Evolutionary conservation across 2,329 filamentous ascomycete species (phyloP).

Genomic region (Leptographium galeiforme): DNA sequence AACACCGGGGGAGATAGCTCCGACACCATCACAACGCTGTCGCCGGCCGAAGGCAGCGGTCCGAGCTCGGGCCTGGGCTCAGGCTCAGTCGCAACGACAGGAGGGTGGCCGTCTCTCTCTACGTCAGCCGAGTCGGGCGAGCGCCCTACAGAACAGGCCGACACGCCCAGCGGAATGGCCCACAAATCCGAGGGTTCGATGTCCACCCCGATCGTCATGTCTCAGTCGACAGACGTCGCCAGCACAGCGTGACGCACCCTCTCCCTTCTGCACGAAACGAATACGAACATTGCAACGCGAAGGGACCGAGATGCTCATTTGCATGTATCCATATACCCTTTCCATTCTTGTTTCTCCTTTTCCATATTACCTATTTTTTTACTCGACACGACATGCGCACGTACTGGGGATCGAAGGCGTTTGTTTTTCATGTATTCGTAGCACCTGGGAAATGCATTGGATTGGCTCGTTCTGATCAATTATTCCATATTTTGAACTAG

Average conservation of each 20-base stretch:
- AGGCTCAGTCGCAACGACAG: not conserved
- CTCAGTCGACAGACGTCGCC: not conserved
- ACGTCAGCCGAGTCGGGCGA: not conserved
- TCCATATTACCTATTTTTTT: not conserved
- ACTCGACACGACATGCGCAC: not conserved
- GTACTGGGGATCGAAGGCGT: not conserved
- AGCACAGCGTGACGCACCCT: not conserved
- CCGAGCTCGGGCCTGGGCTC: not conserved
- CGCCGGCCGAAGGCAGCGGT: not conserved
- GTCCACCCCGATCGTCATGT: not conserved
- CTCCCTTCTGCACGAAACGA: not conserved
- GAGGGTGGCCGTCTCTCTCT: not conserved
- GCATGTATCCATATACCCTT: not conserved
- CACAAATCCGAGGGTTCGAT: too few relatives aligned
- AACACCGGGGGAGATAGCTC: constrained; percentile 1
- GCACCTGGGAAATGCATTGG: not conserved
- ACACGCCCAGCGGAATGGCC: not conserved
- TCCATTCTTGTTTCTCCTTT: not conserved
- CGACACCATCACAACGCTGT: not conserved
- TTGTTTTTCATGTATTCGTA: not conserved
- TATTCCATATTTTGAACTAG: too few relatives aligned
- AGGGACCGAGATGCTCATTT: not conserved
- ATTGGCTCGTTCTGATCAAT: not conserved
- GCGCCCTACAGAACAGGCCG: not conserved
- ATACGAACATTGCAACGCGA: not conserved